Evolutionary conservation across 1,139 yeast species (phyloP), one percentile per base, ranked within the genome.

Genomic region (Hemisphaericaspora xylofermentans): DNA sequence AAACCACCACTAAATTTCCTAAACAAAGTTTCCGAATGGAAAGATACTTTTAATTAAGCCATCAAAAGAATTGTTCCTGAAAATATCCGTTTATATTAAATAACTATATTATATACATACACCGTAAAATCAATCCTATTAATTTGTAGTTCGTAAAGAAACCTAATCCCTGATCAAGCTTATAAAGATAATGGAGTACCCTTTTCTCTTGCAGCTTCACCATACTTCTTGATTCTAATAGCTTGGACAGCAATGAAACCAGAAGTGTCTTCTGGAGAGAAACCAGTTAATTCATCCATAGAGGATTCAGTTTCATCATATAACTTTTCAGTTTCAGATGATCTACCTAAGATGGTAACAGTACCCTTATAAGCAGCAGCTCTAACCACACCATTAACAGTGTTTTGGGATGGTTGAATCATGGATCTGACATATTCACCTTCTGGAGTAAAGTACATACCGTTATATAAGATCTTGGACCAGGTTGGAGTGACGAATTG

Each of bases 221-320:
- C 98, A 66, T 87, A 93, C 74, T 93, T 93, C 79, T 93, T 93
- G 64, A 93, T 86, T 78, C 98, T 88, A 66, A 93, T 93, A 50
- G 98, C 87, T 78, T 93, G 96, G 54, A 93, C 95, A 56, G 96
- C 89, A 69, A 93, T 93, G 80, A 93, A 93, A 44, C 98, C 98
- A 49, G 95, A 76, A 49, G 98, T 88, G 66, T 93, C 98, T 65
- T 87, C 91, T 48, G 98, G 98, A 58, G 88, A 84, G 78, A 93
- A 93, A 45, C 97, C 98, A 45, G 98, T 91, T 61, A 93, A 82
- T 73, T 93, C 98, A 69, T 93, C 98, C 98, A 93, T 93, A 15
- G 98, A 91, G 18, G 98, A 89, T 68, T 91, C 97, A 47, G 96
- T 88, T 52, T 96, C 97, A 66, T 93, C 98, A 67, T 93, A 93